phyloP scores from a whole-genome alignment of 78 protist genomes.

The Emiliania huxleyi region DNA sequence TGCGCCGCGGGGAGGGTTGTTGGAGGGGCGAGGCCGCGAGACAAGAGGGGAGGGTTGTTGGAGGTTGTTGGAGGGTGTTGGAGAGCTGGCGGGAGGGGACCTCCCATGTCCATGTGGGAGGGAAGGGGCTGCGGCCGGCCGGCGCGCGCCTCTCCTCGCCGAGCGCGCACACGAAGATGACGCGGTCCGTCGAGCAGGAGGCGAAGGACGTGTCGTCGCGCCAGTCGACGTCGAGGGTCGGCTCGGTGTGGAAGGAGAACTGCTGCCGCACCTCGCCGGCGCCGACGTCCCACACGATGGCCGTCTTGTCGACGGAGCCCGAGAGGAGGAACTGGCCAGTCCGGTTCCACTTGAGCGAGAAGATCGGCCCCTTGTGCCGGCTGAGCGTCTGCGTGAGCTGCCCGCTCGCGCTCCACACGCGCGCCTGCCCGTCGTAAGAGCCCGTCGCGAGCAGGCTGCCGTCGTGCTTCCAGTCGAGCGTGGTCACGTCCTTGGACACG shows the following conservation, averaged over 20 bases:
- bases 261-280: conserved; percentile 72
- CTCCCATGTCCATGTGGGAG: too few relatives aligned
- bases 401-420: conserved; percentile 62
- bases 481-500: conserved; percentile 81
- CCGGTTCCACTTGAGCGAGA: conserved; percentile 88
- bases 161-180: conserved; percentile 38
- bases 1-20: background rate
- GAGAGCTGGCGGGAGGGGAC: too few relatives aligned
- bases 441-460: conserved; percentile 91
- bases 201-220: conserved; percentile 52
- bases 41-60: too few relatives aligned
- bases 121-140: too few relatives aligned
- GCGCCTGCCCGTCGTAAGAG: conserved; percentile 88
- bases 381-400: conserved; percentile 55
- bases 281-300: conserved; percentile 86
- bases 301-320: conserved; percentile 85
- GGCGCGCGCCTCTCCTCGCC: background rate
- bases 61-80: too few relatives aligned
- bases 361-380: conserved; percentile 84
- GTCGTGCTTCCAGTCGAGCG: conserved; percentile 85
- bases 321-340: conserved; percentile 73
- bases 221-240: conserved; percentile 95
- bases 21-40: background rate
- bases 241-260: conserved; percentile 79
- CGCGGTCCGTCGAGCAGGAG: conserved; percentile 51